phyloP scores from a whole-genome alignment of 139 green algal species.

The Chlamydomonas incerta region DNA sequence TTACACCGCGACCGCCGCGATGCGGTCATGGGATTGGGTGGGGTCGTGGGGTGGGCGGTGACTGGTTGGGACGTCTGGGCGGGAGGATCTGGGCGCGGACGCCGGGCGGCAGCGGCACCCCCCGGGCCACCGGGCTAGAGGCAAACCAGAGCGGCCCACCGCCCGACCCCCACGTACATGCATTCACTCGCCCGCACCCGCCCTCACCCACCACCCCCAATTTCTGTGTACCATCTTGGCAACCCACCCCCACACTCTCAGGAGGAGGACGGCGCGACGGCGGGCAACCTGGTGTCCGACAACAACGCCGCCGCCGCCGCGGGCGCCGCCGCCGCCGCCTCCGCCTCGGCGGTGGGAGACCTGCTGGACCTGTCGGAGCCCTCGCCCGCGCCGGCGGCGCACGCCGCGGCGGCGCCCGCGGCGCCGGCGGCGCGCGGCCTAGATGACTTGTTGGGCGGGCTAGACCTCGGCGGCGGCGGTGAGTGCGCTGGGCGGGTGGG shows the following conservation, averaged over 20 bases:
- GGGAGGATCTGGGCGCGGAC: too few species aligned
- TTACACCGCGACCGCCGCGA: neutral
- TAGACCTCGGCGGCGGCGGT: slow-evolving; percentile 50
- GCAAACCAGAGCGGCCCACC: too few species aligned
- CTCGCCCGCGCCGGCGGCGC: neutral
- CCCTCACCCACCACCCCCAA: too few species aligned
- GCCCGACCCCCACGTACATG: too few species aligned
- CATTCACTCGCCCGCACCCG: too few species aligned
- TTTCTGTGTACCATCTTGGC: too few species aligned
- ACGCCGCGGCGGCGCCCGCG: neutral
- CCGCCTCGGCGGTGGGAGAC: slow-evolving; percentile 74
- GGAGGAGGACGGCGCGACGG: slow-evolving; percentile 41
- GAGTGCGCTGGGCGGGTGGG: neutral
- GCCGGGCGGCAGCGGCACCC: too few species aligned
- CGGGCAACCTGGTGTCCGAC: slow-evolving; percentile 17
- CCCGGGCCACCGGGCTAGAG: too few species aligned
- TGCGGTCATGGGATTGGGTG: neutral
- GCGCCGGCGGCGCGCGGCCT: slow-evolving; percentile 28
- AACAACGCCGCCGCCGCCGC: slow-evolving; percentile 39
- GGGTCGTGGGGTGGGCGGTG: neutral
- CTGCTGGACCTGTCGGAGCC: slow-evolving; percentile 73
- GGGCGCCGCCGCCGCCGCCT: slow-evolving; percentile 44
- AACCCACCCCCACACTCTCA: too few species aligned
- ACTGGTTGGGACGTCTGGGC: neutral
- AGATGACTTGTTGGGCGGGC: slow-evolving; percentile 70